A percentile compares a stretch with the other conserved stretches of the same genome.
These are phyloP conservation scores for Aureobasidium lini DNA, from an alignment of 2,329 filamentous ascomycete genomes.

Conservation along the genomic window DNA sequence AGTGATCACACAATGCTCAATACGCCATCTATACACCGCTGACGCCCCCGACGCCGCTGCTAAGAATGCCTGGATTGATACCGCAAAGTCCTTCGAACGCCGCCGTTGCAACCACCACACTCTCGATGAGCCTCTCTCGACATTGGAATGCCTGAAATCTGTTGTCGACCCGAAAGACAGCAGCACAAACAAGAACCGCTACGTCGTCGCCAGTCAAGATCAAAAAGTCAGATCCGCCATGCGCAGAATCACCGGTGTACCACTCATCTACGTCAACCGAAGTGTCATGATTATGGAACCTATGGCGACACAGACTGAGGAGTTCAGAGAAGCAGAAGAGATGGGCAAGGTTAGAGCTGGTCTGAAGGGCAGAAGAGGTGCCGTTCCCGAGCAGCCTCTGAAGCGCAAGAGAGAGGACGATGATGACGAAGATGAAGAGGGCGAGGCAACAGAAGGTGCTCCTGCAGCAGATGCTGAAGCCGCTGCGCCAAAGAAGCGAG, in stretches of 20 bases:
- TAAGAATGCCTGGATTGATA: slow-evolving; percentile 57
- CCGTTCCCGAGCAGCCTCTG: slow-evolving; percentile 15
- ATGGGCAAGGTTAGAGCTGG: slow-evolving; percentile 66
- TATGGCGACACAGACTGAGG: slow-evolving; percentile 61
- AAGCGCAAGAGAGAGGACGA: slow-evolving; percentile 27
- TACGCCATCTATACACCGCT: slow-evolving; percentile 65
- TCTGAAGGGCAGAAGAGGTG: slow-evolving; percentile 37
- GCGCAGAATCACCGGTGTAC: slow-evolving; percentile 62
- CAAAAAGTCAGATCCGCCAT: slow-evolving; percentile 55
- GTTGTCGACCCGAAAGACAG: slow-evolving; percentile 73
- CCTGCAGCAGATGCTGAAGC: slow-evolving; percentile 28
- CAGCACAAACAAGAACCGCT: slow-evolving; percentile 68
- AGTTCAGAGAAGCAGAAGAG: slow-evolving; percentile 61
- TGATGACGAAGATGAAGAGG: slow-evolving; percentile 19
- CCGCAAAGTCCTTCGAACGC: slow-evolving; percentile 68
- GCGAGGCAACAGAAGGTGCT: slow-evolving; percentile 37
- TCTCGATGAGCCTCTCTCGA: slow-evolving; percentile 61
- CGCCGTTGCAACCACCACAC: slow-evolving; percentile 72
- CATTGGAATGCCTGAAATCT: slow-evolving; percentile 61
- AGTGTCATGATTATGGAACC: slow-evolving; percentile 75
- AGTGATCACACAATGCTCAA: slow-evolving; percentile 77
- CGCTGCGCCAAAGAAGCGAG: slow-evolving; percentile 44
- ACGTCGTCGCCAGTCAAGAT: slow-evolving; percentile 70
- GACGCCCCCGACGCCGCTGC: slow-evolving; percentile 17
- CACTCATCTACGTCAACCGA: slow-evolving; percentile 69